Percentiles rank a stretch among this genome's conserved stretches.
These are phyloP conservation scores for Parathielavia appendiculata DNA, from an alignment of 495 filamentous ascomycete species.

Conservation along the genomic window DNA sequence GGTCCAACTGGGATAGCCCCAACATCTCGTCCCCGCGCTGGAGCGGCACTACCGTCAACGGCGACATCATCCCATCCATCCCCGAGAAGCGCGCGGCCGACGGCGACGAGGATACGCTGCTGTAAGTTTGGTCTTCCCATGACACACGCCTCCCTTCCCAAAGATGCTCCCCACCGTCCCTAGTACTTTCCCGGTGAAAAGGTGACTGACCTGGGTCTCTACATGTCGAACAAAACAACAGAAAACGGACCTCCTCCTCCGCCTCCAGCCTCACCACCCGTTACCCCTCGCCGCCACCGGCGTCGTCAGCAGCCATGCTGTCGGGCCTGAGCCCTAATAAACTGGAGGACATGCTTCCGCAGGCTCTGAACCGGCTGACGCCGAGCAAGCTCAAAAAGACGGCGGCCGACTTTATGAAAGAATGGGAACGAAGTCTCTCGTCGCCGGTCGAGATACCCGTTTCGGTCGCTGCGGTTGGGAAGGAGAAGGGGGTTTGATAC, in stretches of 20 bases:
- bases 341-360: slow-evolving; percentile 59
- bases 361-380: slow-evolving; percentile 57
- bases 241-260: slow-evolving; percentile 9
- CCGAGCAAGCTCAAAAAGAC: slow-evolving; percentile 63
- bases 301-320: not conserved
- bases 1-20: slow-evolving; percentile 67
- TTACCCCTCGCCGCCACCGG: not conserved
- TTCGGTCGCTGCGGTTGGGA: not conserved
- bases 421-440: slow-evolving; percentile 61
- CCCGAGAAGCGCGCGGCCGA: slow-evolving; percentile 37
- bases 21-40: slow-evolving; percentile 44
- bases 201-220: too few relatives aligned
- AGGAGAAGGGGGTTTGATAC: slow-evolving; percentile 13
- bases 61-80: slow-evolving; percentile 38
- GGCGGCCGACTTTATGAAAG: slow-evolving; percentile 68
- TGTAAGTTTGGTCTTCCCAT: slow-evolving; percentile 32
- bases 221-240: slow-evolving; percentile 19
- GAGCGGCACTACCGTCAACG: slow-evolving; percentile 47
- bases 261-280: slow-evolving; percentile 19
- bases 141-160: not conserved
- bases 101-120: slow-evolving; percentile 29
- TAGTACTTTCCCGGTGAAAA: too few relatives aligned
- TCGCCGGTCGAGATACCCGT: slow-evolving; percentile 9
- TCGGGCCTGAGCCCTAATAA: slow-evolving; percentile 15
- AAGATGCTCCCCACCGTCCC: not conserved